Percentiles rank a stretch among this genome's conserved stretches.
Evolutionary conservation across 805 yeast species (phyloP).

Genomic region (Peterozyma toletana): DNA sequence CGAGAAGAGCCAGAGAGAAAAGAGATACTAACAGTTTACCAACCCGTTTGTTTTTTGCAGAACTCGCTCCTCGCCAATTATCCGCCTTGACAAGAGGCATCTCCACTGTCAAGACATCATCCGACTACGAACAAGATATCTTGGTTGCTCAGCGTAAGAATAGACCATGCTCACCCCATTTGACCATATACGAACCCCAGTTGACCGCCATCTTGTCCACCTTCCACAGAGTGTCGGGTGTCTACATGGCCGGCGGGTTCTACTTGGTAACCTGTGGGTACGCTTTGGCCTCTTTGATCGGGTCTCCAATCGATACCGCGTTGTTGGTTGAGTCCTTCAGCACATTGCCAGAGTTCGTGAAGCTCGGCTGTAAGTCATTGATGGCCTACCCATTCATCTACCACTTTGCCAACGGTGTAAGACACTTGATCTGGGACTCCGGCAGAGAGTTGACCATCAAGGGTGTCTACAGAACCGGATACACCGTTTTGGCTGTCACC

Average conservation of each 20-base stretch:
- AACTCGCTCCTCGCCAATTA: background rate
- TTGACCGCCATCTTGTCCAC: constrained; percentile 76
- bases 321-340: constrained; percentile 48
- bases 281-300: constrained; percentile 62
- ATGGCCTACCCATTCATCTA: constrained; percentile 80
- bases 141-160: constrained; percentile 74
- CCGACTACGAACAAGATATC: constrained; percentile 58
- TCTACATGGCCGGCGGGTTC: constrained; percentile 70
- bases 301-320: constrained; percentile 48
- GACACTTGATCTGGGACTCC: constrained; percentile 92
- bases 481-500: constrained; percentile 65
- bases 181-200: constrained; percentile 87
- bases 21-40: constrained; percentile 15
- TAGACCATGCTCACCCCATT: constrained; percentile 90
- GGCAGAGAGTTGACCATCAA: constrained; percentile 73
- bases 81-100: constrained; percentile 17
- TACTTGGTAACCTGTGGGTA: constrained; percentile 72
- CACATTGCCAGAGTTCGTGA: constrained; percentile 55
- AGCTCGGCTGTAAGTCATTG: constrained; percentile 58
- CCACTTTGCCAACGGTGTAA: constrained; percentile 81
- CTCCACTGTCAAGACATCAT: constrained; percentile 44
- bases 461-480: constrained; percentile 92
- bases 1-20: too few species aligned
- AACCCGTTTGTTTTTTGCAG: constrained; percentile 7
- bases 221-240: constrained; percentile 84